Conservation (phyloP, 345 rosid genomes). For the Theobroma cacao region DNA sequence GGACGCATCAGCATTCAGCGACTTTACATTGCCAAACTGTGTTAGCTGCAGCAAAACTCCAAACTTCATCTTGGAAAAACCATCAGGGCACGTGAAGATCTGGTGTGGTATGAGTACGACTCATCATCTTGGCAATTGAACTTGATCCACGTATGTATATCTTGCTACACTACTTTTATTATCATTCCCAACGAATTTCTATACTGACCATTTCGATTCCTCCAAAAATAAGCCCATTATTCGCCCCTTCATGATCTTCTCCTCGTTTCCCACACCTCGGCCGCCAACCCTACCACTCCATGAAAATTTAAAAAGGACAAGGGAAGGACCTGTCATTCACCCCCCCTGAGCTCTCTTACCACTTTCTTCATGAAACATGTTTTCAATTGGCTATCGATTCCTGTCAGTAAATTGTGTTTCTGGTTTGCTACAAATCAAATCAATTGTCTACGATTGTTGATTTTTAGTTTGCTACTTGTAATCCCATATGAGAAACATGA, state of each 20-base stretch:
- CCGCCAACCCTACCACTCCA: no score
- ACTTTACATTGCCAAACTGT: no score
- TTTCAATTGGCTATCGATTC: no score
- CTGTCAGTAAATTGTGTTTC: background rate
- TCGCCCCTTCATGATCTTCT: background rate
- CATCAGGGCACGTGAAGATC: constrained; percentile 4
- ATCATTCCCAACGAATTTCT: background rate
- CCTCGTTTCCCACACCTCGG: background rate
- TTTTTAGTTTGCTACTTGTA: background rate
- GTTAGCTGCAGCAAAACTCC: no score
- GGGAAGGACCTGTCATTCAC: no score
- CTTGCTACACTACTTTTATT: no score
- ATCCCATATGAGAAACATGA: background rate
- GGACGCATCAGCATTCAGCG: background rate
- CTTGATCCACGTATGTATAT: background rate
- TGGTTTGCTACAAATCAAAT: background rate
- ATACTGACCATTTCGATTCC: background rate
- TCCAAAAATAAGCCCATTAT: background rate
- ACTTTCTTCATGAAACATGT: no score
- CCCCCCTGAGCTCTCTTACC: no score
- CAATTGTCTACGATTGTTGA: background rate
- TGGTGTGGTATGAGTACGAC: background rate
- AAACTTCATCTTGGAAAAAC: background rate
- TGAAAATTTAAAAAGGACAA: no score
- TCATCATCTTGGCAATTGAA: background rate